Evolutionary conservation across 2,329 filamentous ascomycete genomes (phyloP).

Genomic region (Calonectria multiphialidica): DNA sequence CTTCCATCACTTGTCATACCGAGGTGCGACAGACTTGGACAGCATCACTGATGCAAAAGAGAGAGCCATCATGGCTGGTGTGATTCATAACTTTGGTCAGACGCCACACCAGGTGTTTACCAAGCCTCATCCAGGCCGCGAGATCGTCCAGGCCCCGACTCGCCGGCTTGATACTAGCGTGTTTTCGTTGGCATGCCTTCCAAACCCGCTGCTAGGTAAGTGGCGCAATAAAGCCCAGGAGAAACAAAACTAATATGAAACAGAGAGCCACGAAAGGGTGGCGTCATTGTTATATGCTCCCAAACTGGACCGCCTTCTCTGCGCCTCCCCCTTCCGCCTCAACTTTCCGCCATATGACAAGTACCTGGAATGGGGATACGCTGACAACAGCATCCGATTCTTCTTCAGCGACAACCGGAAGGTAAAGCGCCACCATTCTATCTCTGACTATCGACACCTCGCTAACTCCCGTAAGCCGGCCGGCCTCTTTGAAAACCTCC

Average conservation of each 20-base stretch:
- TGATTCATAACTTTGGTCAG: conserved; percentile 98
- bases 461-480: conserved; percentile 65
- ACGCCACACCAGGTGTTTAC: conserved; percentile 96
- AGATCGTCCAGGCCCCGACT: conserved; percentile 73
- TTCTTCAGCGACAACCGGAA: conserved; percentile 87
- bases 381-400: conserved; percentile 92
- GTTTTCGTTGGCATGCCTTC: conserved; percentile 80
- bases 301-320: conserved; percentile 86
- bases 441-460: conserved; percentile 7
- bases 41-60: conserved; percentile 90
- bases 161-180: conserved; percentile 83
- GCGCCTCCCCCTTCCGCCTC: conserved; percentile 84
- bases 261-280: conserved; percentile 81
- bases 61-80: conserved; percentile 88
- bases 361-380: conserved; percentile 96
- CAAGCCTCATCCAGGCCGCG: conserved; percentile 81
- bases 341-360: conserved; percentile 94
- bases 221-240: background rate
- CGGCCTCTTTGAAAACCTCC: conserved; percentile 92
- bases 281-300: conserved; percentile 81
- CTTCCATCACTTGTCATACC: conserved; percentile 95
- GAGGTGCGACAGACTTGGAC: conserved; percentile 92
- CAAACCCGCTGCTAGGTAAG: conserved; percentile 79
- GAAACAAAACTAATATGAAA: background rate
- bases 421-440: conserved; percentile 50